Conservation (phyloP, 1,284 basidiomycete species). For the Puccinia triticina region DNA sequence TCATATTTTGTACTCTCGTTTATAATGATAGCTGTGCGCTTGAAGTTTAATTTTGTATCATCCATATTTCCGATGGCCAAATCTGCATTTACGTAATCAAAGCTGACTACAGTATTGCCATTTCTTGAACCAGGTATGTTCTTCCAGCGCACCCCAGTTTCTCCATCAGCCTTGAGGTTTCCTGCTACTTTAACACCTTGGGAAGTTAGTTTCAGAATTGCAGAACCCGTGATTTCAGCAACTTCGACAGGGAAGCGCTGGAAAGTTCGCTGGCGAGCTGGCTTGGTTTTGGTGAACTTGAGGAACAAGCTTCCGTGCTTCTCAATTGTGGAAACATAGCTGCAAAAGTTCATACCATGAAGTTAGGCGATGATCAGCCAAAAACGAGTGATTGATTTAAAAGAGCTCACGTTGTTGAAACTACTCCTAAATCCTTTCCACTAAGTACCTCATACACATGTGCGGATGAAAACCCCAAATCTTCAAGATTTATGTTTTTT, state of each 20-base stretch:
- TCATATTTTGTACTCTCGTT: constrained; percentile 13
- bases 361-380: neutral
- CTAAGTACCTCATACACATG: neutral
- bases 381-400: neutral
- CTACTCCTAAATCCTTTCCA: constrained; percentile 36
- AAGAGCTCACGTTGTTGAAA: constrained; percentile 12
- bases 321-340: neutral
- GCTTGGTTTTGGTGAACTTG: constrained; percentile 28
- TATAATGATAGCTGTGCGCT: neutral
- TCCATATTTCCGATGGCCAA: neutral
- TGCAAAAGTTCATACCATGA: neutral
- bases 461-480: constrained; percentile 35
- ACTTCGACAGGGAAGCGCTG: neutral
- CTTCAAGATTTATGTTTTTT: constrained; percentile 7
- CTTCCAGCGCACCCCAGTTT: constrained; percentile 1
- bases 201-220: neutral
- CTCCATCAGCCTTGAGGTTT: neutral
- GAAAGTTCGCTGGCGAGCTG: neutral
- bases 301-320: constrained; percentile 25
- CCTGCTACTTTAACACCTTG: neutral
- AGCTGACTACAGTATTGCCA: constrained; percentile 19
- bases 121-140: constrained; percentile 25
- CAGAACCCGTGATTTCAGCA: constrained; percentile 8
- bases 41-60: constrained; percentile 24
- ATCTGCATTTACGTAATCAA: constrained; percentile 47